Conservation (phyloP, 2,329 filamentous ascomycete genomes). For the Microdochium paspali region DNA sequence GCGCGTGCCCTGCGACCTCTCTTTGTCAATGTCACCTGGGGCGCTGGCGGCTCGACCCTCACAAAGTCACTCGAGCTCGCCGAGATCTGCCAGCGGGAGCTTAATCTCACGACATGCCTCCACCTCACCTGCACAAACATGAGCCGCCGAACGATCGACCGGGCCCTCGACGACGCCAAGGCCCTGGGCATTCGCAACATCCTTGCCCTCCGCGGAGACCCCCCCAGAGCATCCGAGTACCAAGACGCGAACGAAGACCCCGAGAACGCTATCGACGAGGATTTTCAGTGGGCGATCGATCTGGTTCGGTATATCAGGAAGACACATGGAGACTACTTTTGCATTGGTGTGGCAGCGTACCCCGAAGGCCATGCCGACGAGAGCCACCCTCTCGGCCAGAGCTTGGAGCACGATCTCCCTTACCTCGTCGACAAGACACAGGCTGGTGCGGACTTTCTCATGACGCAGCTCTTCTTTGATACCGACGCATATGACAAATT, state of each 20-base stretch:
- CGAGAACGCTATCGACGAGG: slow-evolving; percentile 57
- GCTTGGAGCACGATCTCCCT: slow-evolving; percentile 71
- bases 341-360: slow-evolving; percentile 87
- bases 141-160: slow-evolving; percentile 76
- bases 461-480: slow-evolving; percentile 97
- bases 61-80: slow-evolving; percentile 88
- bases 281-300: slow-evolving; percentile 84
- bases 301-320: slow-evolving; percentile 81
- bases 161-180: slow-evolving; percentile 84
- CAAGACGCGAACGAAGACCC: slow-evolving; percentile 48
- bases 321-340: slow-evolving; percentile 89
- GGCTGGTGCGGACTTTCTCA: slow-evolving; percentile 93
- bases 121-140: slow-evolving; percentile 98
- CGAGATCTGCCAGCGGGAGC: slow-evolving; percentile 86
- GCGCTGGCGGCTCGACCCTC: slow-evolving; percentile 86
- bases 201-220: slow-evolving; percentile 82
- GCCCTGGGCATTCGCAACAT: slow-evolving; percentile 89
- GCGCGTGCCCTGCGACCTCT: slow-evolving; percentile 80
- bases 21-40: slow-evolving; percentile 98
- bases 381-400: slow-evolving; percentile 63
- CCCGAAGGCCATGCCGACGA: slow-evolving; percentile 93
- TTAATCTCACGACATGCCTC: slow-evolving; percentile 87
- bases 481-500: slow-evolving; percentile 73
- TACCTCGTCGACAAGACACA: slow-evolving; percentile 84
- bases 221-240: slow-evolving; percentile 84